These are phyloP conservation scores for Aurinia saxatilis DNA, from an alignment of 345 rosid species.

Conservation along the genomic window DNA sequence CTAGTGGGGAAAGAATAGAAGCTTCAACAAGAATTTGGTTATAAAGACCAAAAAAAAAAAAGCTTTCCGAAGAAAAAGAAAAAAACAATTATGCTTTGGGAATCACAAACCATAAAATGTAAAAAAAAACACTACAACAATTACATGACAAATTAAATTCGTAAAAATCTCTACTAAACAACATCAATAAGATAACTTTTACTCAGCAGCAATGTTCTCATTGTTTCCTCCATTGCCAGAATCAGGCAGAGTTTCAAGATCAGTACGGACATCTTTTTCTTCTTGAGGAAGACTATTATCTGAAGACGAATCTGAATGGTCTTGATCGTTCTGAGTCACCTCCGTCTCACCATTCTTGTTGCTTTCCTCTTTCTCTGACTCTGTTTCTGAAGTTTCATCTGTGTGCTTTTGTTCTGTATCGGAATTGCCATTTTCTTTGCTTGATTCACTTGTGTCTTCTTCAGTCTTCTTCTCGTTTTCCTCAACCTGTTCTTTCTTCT, in stretches of 20 bases:
- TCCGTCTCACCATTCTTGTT: slow-evolving; percentile 29
- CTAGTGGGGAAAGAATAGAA: too few relatives aligned
- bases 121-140: slow-evolving; percentile 19
- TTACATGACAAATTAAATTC: slow-evolving; percentile 9
- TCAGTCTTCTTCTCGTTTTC: slow-evolving; percentile 29
- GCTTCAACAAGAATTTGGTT: slow-evolving; percentile 12
- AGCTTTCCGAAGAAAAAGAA: neutral
- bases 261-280: slow-evolving; percentile 47
- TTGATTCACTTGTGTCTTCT: slow-evolving; percentile 11
- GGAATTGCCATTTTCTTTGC: neutral
- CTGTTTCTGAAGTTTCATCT: slow-evolving; percentile 5
- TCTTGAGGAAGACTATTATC: slow-evolving; percentile 34
- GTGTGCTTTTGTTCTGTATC: slow-evolving; percentile 4
- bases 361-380: slow-evolving; percentile 30
- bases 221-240: slow-evolving; percentile 34
- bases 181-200: slow-evolving; percentile 8
- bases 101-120: slow-evolving; percentile 2
- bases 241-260: slow-evolving; percentile 58
- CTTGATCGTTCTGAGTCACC: slow-evolving; percentile 32
- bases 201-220: slow-evolving; percentile 44
- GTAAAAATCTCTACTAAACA: slow-evolving; percentile 19
- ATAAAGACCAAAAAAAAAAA: neutral
- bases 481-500: slow-evolving; percentile 27
- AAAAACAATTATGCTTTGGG: neutral
- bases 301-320: slow-evolving; percentile 24